Evolutionary conservation across 495 filamentous ascomycete species (phyloP), one percentile per base, ranked within the genome.

Genomic region (Pseudevernia furfuracea): DNA sequence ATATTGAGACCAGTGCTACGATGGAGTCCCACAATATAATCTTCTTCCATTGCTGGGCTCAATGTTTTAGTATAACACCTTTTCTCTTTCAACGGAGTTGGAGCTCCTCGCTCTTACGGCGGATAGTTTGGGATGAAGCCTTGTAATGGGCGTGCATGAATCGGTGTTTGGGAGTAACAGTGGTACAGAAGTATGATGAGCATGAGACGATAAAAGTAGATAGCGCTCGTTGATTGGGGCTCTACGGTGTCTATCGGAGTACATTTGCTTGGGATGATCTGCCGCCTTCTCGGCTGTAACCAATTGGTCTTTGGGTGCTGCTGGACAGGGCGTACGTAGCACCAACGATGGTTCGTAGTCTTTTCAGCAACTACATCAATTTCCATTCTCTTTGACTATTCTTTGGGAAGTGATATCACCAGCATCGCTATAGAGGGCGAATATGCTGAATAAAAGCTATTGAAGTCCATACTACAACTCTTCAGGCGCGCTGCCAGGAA

Each of bases 1-100:
- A 44, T 64, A 57, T 38, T 67, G 57, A 64, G 15, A 53, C 6
- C 2, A 19, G 49, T 30, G 23, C 30, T 55, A 7, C 15, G 30
- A 55, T n/a, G 0, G 17, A 34, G 52, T 55, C 5, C 15, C 2
- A 6, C 30, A 21, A 2, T 55, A 21, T 55, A 21, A 14, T 34
- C 48, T 55, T 55, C 28, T 21, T 34, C 30, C 52, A 6, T 23
- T 34, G 34, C 17, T 34, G 30, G 28, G 36, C 52, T 15, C 8
- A 55, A 34, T 55, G 52, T 55, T 10, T 34, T 55, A 55, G 5
- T 34, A 55, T 11, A 34, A 55, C 15, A 21, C 4, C 6, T 21
- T 30, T 55, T 15, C 34, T 21, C 7, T 55, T 34, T 21, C 2
- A 19, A 5, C 17, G 52, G 52, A 55, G 52, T 55, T 34, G 8